Percentiles rank a stretch among this genome's conserved stretches.
These are phyloP conservation scores for Cryptococcus maquisensis DNA, from an alignment of 1,284 basidiomycete genomes.

Conservation along the genomic window DNA sequence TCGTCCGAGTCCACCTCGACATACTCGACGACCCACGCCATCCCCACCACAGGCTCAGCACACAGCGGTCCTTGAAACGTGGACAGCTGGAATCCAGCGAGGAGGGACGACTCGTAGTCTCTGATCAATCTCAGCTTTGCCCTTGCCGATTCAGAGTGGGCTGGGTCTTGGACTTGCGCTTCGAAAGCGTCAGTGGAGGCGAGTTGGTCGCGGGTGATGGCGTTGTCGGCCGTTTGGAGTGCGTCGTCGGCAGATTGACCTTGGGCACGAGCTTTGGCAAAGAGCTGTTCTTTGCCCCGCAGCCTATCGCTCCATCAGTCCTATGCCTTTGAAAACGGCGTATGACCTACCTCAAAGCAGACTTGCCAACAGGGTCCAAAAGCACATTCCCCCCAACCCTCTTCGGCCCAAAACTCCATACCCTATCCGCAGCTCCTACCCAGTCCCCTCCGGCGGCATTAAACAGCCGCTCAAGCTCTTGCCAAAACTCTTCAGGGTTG, in stretches of 20 bases:
- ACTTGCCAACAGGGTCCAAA: slow-evolving; percentile 57
- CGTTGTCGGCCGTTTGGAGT: slow-evolving; percentile 33
- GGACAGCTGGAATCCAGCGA: slow-evolving; percentile 93
- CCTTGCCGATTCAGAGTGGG: slow-evolving; percentile 35
- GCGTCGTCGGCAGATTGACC: slow-evolving; percentile 46
- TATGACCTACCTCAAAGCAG: slow-evolving; percentile 25
- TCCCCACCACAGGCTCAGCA: slow-evolving; percentile 87
- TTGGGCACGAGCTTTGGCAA: slow-evolving; percentile 38
- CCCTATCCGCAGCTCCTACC: slow-evolving; percentile 63
- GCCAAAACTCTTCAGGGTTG: slow-evolving; percentile 76
- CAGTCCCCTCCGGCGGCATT: slow-evolving; percentile 74
- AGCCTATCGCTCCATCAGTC: slow-evolving; percentile 18
- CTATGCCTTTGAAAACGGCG: background rate
- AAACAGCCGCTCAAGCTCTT: slow-evolving; percentile 62
- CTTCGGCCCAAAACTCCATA: slow-evolving; percentile 92
- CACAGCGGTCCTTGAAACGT: slow-evolving; percentile 92
- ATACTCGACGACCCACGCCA: slow-evolving; percentile 86
- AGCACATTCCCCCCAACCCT: slow-evolving; percentile 81
- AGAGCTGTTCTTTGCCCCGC: slow-evolving; percentile 33
- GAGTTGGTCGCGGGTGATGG: slow-evolving; percentile 21
- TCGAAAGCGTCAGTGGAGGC: slow-evolving; percentile 12
- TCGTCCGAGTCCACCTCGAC: slow-evolving; percentile 56
- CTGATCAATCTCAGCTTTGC: slow-evolving; percentile 41
- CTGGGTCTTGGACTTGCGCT: slow-evolving; percentile 8
- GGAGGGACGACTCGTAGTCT: slow-evolving; percentile 77